Evolutionary conservation across 1,284 basidiomycete genomes (phyloP).

Genomic region (Ceratobasidium sp.): DNA sequence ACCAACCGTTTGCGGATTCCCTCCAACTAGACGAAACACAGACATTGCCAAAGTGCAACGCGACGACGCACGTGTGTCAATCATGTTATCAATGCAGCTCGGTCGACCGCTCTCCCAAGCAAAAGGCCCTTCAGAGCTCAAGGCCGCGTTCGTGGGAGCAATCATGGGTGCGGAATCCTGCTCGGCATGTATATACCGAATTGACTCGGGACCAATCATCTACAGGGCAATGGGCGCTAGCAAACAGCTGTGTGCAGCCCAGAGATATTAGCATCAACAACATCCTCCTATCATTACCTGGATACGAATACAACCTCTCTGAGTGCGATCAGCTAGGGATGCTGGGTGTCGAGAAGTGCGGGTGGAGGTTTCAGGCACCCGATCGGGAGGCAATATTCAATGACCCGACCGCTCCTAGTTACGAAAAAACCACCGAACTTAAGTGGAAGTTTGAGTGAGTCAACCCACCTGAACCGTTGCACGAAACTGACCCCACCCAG

Average conservation of each 20-base stretch:
- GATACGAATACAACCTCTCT: neutral
- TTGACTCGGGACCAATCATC: neutral
- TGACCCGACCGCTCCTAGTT: neutral
- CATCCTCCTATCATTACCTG: neutral
- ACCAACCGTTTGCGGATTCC: too few species aligned
- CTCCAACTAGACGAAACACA: too few species aligned
- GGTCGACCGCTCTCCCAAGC: neutral
- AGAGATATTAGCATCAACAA: neutral
- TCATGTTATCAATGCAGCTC: neutral
- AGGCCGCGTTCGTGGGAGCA: neutral
- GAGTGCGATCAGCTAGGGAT: neutral
- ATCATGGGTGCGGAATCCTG: slow-evolving; percentile 10
- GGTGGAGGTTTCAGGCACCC: neutral
- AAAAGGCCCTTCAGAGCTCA: neutral
- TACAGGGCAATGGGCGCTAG: slow-evolving; percentile 14
- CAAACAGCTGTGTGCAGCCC: neutral
- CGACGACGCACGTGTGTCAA: too few species aligned
- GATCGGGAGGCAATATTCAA: neutral
- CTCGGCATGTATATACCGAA: neutral
- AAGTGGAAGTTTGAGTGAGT: slow-evolving; percentile 22
- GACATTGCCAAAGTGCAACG: too few species aligned
- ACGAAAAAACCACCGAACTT: neutral
- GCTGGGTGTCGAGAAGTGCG: neutral
- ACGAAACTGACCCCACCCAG: neutral
- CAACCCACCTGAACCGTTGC: neutral